Base-by-base conservation (phyloP, 148 eudicot genomes). In the Cornus florida region DNA sequence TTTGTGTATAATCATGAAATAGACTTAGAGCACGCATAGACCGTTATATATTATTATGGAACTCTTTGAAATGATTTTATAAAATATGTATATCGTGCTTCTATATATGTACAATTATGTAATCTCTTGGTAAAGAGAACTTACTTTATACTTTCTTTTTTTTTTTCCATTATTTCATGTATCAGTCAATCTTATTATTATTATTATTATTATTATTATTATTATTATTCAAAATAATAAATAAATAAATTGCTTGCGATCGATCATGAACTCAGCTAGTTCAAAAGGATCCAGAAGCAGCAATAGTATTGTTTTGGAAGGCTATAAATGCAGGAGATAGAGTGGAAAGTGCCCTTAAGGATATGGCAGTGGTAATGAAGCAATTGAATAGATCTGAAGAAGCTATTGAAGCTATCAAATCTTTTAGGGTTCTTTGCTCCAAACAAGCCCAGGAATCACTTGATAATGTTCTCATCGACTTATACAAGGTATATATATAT, bases 351-450 rank as follows among this genome's bases (percentile, higher is more conserved):
- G 97, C 97, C 1, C 93, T 95, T 1, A 95, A 95, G 70, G 95
- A 93, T 71, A 95, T 92, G 97, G 95, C 94, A 3, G 93, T 95
- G 0, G 95, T 92, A 16, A 92, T 95, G 97, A 92, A 95, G 78
- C 98, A 92, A 75, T 77, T 93, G 64, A 91, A 91, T 73, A 70
- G 97, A 78, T 70, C 87, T 31, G 92, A 93, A 82, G 98, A 95
- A 48, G 98, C 95, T 73, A 89, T 94, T 73, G 92, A 94, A 90
- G 98, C 98, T 50, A 81, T 93, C 79, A 91, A 84, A 48, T 93
- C 98, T n/a, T 95, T 95, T 70, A 78, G 98, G 32, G 38, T 79
- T 8, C 93, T 69, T 74, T 93, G 97, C 87, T 87, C 97, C 57
- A 89, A 83, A 60, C 86, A 86, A 32, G 84, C 97, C 59, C 98